Evolutionary conservation across 169 alveolate genomes (phyloP).

Genomic region (Plasmodium inui): DNA sequence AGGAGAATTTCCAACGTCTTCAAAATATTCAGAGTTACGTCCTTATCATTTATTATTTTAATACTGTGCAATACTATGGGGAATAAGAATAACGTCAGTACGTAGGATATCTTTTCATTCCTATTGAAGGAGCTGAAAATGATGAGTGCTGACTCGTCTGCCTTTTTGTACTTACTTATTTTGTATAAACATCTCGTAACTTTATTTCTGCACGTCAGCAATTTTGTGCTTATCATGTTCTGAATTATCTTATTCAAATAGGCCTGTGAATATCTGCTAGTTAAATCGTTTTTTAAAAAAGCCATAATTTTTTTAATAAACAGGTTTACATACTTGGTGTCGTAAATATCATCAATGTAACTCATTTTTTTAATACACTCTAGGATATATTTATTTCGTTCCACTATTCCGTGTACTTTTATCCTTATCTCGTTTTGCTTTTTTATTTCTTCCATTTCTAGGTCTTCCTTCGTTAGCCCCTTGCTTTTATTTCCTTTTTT

Average conservation of each 20-base stretch:
- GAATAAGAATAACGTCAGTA: conserved; percentile 55
- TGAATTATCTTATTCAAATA: conserved; percentile 41
- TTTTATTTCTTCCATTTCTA: conserved; percentile 66
- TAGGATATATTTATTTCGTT: conserved; percentile 58
- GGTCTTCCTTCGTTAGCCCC: conserved; percentile 66
- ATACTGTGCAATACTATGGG: conserved; percentile 70
- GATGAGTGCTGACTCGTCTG: conserved; percentile 55
- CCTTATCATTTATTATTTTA: conserved; percentile 65
- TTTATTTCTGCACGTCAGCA: conserved; percentile 47
- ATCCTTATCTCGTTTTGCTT: conserved; percentile 57
- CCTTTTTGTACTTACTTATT: conserved; percentile 72
- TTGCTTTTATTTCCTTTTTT: conserved; percentile 29
- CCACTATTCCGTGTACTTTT: conserved; percentile 32
- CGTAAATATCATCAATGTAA: conserved; percentile 39
- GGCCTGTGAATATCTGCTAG: conserved; percentile 54
- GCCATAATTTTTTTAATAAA: conserved; percentile 67
- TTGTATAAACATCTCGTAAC: conserved; percentile 63
- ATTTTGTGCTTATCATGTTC: conserved; percentile 42
- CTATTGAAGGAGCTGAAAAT: conserved; percentile 68
- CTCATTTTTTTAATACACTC: conserved; percentile 59
- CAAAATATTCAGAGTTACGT: conserved; percentile 34
- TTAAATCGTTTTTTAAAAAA: conserved; percentile 68
- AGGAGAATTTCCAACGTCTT: conserved; percentile 69
- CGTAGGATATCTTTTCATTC: conserved; percentile 57
- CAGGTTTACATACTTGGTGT: conserved; percentile 45